These are phyloP conservation scores for Fragaria vesca DNA, from an alignment of 306 rosid species.

Conservation along the genomic window DNA sequence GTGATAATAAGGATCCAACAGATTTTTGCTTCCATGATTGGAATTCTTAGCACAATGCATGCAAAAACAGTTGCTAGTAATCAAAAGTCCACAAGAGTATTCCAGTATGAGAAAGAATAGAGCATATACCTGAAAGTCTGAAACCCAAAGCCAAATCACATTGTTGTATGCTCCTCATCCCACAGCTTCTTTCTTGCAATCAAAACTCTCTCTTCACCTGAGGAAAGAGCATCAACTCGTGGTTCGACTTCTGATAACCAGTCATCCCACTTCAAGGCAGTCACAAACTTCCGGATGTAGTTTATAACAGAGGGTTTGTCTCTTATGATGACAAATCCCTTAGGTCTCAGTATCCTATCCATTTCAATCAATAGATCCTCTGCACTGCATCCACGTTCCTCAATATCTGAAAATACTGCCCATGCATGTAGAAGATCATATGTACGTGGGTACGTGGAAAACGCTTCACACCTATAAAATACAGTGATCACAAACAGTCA, in stretches of 20 bases:
- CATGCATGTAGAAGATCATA: slow-evolving; percentile 68
- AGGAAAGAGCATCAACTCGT: slow-evolving; percentile 45
- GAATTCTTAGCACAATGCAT: neutral
- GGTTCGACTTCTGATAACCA: slow-evolving; percentile 64
- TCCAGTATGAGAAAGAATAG: neutral
- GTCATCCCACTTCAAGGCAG: slow-evolving; percentile 58
- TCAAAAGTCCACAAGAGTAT: neutral
- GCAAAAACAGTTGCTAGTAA: neutral
- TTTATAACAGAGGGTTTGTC: slow-evolving; percentile 46
- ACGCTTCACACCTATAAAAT: slow-evolving; percentile 59
- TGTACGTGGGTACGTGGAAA: slow-evolving; percentile 66
- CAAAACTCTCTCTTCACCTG: slow-evolving; percentile 51
- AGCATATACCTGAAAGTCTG: slow-evolving; percentile 26
- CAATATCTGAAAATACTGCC: slow-evolving; percentile 51
- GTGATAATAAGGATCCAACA: neutral
- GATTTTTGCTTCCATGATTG: slow-evolving; percentile 4
- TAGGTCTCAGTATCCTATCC: slow-evolving; percentile 59
- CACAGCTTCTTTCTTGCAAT: slow-evolving; percentile 57
- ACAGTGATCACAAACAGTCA: neutral
- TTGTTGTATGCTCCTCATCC: slow-evolving; percentile 19
- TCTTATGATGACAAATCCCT: slow-evolving; percentile 62
- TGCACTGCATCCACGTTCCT: slow-evolving; percentile 44
- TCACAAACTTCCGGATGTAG: slow-evolving; percentile 43
- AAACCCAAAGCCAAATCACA: slow-evolving; percentile 28
- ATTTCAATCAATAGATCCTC: slow-evolving; percentile 61